Percentiles rank a stretch among this genome's conserved stretches.
Evolutionary conservation across 2,329 filamentous ascomycete genomes (phyloP).

Genomic region (Boeremia lycopersici): DNA sequence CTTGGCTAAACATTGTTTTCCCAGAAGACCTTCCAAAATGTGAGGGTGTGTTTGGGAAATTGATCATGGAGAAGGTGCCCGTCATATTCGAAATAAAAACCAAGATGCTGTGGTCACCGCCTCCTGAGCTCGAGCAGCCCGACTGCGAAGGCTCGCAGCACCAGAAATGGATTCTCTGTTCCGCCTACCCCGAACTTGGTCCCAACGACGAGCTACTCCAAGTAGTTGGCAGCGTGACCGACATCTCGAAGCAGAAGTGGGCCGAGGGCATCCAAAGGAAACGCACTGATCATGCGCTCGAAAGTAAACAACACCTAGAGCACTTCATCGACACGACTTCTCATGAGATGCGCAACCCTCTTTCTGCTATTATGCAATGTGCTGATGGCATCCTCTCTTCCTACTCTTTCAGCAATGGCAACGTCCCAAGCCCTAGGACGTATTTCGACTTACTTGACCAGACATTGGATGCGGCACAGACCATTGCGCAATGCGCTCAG

Average conservation of each 20-base stretch:
- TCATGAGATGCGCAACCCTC: constrained; percentile 54
- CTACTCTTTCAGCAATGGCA: constrained; percentile 22
- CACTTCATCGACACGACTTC: constrained; percentile 45
- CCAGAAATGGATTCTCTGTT: constrained; percentile 39
- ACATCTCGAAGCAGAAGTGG: constrained; percentile 48
- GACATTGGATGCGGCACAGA: constrained; percentile 47
- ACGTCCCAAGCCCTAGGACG: constrained; percentile 8
- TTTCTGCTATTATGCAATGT: constrained; percentile 51
- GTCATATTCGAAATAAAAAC: constrained; percentile 48
- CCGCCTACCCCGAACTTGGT: constrained; percentile 35
- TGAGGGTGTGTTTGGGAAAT: constrained; percentile 35
- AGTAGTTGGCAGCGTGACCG: constrained; percentile 45
- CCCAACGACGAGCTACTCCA: constrained; percentile 31
- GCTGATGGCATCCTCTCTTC: constrained; percentile 48
- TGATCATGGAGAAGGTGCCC: constrained; percentile 39
- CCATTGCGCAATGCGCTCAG: constrained; percentile 51
- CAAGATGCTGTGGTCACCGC: constrained; percentile 44
- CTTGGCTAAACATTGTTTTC: constrained; percentile 33
- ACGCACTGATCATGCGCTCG: constrained; percentile 36
- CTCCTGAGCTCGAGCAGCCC: constrained; percentile 19
- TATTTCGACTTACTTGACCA: constrained; percentile 29
- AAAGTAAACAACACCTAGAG: constrained; percentile 43
- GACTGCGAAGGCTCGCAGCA: constrained; percentile 21
- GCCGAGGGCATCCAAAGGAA: constrained; percentile 42
- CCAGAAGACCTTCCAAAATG: constrained; percentile 46